Base-by-base conservation (phyloP, 164 flowering plant genomes). In the Dillenia turbinata region DNA sequence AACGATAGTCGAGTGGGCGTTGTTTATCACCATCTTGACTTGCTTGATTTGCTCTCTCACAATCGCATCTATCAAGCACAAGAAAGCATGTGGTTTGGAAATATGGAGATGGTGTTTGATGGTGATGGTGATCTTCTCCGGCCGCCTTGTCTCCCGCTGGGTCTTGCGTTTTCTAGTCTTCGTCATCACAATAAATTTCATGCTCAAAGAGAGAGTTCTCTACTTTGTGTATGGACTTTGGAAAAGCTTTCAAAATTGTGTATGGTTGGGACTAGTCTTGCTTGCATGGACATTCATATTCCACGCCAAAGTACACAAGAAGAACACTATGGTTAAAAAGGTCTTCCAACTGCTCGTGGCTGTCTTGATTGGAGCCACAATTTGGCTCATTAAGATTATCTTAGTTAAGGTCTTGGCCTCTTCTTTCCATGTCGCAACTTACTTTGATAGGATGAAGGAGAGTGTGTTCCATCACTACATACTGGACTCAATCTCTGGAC, bases 201-300 rank as follows among this genome's bases (percentile, higher is more conserved):
- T 83, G 78, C 73, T 83, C 0, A 46, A 76, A 12, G 74, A 81
- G 43, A 74, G 68, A 59, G 83, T 83, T 7, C 63, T 83, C 8
- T 78, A 83, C 60, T 83, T 83, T 47, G 83, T 83, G 8, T 80
- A 71, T 16, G 87, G 87, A 0, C 53, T 83, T 1, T 57, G 83
- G 0, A 75, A 66, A 45, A 71, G 76, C 44, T 62, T 83, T 49
- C 77, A 75, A 17, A 75, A 74, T 44, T 76, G 81, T 40, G 52
- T 74, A 1, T 83, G 87, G 87, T 46, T 83, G 3, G 79, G 63
- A 5, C 56, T 83, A 2, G 81, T 73, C 14, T 53, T 80, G 0
- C n/a, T 77, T 7, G 57, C 80, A 0, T 83, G 84, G 83, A 44
- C 56, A 24, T 22, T 75, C 54, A 72, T 82, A 67, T 73, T 79